Evolutionary conservation across 73 alveolate species (phyloP), one percentile per base, ranked within the genome.

Genomic region (Breviolum minutum): DNA sequence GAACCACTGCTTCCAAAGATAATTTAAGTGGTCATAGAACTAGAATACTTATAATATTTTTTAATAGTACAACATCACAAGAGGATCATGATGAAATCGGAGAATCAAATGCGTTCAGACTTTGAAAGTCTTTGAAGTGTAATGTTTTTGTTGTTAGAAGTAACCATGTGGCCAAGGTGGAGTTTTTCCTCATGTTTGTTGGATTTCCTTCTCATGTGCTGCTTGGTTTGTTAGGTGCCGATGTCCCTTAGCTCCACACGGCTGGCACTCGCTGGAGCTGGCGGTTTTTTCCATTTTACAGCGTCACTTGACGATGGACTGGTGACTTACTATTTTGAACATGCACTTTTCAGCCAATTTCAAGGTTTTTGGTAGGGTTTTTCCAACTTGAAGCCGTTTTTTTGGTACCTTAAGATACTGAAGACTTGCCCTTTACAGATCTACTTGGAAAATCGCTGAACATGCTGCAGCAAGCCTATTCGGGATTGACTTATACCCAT

Each of bases 211-310:
- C 83, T 29, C 54, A 40, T 40, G 54, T 3, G 68, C 12, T 24
- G 82, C 26, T n/a, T 77, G 63, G 86, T 17, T 20, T n/a, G 54
- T 61, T 26, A 92, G 98, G 90, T 76, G 79, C 98, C 98, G 9
- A n/a, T 62, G 66, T n/a, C 89, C 16, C 79, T 92, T 6, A 66
- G 98, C 90, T 92, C 98, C 32, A 74, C 98, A 17, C 76, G 98
- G n/a, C 66, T 92, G 66, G 98, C 98, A 29, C 69, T 92, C 64
- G 98, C 98, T 40, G 90, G 98, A 12, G 98, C 74, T 19, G 98
- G 98, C 73, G 98, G 98, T 26, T 92, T 92, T 92, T 92, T 92
- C 90, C 98, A 92, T 63, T 92, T 92, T 80, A 92, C 98, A 16
- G 98, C 98, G 98, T 11, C 80, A 20, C 98, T 63, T 76, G 79